phyloP scores from a whole-genome alignment of 148 eudicot species.

The Vaccinium corymbosum region DNA sequence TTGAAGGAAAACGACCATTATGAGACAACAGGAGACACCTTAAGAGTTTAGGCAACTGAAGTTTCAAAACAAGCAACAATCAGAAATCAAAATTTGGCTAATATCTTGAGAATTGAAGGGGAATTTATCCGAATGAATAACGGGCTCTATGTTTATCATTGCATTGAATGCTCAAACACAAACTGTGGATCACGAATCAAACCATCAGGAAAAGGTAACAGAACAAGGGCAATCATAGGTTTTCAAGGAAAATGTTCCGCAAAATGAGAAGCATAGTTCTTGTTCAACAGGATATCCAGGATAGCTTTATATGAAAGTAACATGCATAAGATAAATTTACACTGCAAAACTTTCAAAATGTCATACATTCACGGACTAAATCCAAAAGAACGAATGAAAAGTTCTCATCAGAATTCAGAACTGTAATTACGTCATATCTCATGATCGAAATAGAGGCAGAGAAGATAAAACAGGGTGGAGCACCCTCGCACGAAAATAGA shows the following conservation, averaged over 20 bases:
- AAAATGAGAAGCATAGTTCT: neutral
- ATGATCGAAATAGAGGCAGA: neutral
- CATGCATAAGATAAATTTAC: neutral
- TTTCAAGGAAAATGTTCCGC: neutral
- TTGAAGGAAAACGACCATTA: neutral
- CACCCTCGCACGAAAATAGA: neutral
- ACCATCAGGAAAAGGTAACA: neutral
- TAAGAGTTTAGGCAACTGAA: neutral
- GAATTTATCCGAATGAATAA: neutral
- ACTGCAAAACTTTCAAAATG: neutral
- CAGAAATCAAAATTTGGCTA: neutral
- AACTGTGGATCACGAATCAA: neutral
- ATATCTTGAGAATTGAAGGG: neutral
- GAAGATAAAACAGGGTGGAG: neutral
- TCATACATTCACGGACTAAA: neutral
- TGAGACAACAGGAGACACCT: neutral
- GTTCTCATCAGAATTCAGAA: neutral
- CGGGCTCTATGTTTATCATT: neutral
- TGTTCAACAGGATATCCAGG: neutral
- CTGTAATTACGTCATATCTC: neutral
- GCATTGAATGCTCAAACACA: neutral
- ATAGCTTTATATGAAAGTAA: neutral
- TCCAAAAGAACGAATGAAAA: neutral
- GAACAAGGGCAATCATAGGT: no score
- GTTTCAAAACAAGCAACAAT: constrained; percentile 8